Evolutionary conservation across 2,329 filamentous ascomycete species (phyloP).

Genomic region (Colletotrichum tanaceti): DNA sequence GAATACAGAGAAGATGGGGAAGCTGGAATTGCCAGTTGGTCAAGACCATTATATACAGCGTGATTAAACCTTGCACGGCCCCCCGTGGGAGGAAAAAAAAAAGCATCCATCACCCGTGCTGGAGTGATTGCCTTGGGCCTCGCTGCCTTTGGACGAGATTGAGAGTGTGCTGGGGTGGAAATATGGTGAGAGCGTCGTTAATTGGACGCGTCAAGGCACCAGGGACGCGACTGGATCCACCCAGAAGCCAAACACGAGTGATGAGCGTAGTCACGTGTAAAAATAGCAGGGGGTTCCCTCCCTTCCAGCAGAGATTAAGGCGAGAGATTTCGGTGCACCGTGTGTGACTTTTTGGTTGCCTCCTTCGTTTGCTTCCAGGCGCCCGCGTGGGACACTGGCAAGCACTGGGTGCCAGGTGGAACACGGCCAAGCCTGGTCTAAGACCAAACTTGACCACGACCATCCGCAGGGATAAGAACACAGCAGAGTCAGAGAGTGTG

Average conservation of each 20-base stretch:
- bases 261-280: conserved; percentile 33
- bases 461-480: conserved; percentile 35
- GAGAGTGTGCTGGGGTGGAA: conserved; percentile 19
- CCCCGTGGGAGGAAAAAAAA: neutral
- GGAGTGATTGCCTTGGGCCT: conserved; percentile 29
- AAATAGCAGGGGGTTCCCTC: neutral
- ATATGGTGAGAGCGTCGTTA: conserved; percentile 34
- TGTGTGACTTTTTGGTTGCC: conserved; percentile 21
- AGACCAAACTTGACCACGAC: conserved; percentile 23
- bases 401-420: conserved; percentile 23
- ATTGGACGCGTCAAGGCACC: conserved; percentile 36
- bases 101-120: conserved; percentile 15
- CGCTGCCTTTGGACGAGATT: conserved; percentile 25
- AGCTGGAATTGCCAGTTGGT: conserved; percentile 37
- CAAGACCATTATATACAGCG: conserved; percentile 37
- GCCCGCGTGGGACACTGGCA: conserved; percentile 18
- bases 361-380: conserved; percentile 2
- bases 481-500: conserved; percentile 20
- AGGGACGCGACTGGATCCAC: neutral
- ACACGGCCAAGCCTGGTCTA: conserved; percentile 9
- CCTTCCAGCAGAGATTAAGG: neutral
- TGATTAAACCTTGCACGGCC: conserved; percentile 35
- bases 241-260: neutral
- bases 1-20: conserved; percentile 18
- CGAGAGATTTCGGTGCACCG: neutral